Base-by-base conservation (phyloP, 2,329 filamentous ascomycete species). In the Dendryphion nanum region DNA sequence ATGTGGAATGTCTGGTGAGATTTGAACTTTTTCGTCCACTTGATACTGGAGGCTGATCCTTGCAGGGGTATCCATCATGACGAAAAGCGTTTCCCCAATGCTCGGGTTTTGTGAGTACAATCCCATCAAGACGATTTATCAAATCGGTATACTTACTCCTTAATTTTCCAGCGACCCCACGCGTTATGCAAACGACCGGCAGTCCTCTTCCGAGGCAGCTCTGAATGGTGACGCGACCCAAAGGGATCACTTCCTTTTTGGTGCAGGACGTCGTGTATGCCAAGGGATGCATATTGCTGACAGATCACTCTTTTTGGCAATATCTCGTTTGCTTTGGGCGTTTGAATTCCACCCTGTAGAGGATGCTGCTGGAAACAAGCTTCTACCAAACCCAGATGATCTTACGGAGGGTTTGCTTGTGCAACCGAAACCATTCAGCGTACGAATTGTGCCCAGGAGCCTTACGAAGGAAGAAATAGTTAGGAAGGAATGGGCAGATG, bases 231-330 rank as follows among this genome's bases (percentile, higher is more conserved):
- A 58, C 23, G 19, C 47, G 0, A 32, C 45, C 0, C 42, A 52
- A 15, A 52, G 55, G n/a, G 66, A 69, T 26, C 62, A 68, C 30
- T 68, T 61, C 16, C 47, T 51, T 12, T 71, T 67, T 39, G 67
- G 67, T 4, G 55, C 57, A 18, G 67, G 67, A 4, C 48, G 68
- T 1, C 52, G 66, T 5, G 37, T 65, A 12, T 69, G 64, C 35
- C 64, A 61, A 7, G 63, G 65, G 5, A 65, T 63, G 48, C 63
- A 67, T 31, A 55, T 69, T 21, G 65, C 57, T 0, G 56, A 64
- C 23, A 48, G 57, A 4, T 57, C 47, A 2, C 30, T 67, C 1
- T 63, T 59, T 18, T 39, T 66, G 3, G 53, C 49, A 4, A 55
- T 66, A 3, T 47, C 63, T 5, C 47, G 58, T 4, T 10, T 65